Evolutionary conservation across 306 rosid genomes (phyloP).

Genomic region (Dryas alaskensis): DNA sequence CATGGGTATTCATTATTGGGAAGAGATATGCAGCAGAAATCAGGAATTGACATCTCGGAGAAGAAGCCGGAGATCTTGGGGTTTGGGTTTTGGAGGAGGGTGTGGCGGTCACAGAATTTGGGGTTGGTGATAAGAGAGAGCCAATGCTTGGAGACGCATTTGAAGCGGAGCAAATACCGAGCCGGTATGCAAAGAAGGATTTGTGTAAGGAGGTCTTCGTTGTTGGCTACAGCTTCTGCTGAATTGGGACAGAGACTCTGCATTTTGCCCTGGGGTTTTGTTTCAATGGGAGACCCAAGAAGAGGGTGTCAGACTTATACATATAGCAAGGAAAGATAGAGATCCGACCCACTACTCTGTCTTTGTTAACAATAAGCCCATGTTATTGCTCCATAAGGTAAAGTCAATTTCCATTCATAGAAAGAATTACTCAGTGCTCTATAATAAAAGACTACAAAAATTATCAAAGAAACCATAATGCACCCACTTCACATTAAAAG

Average conservation of each 20-base stretch:
- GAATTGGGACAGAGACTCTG: background rate
- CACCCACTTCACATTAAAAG: too few relatives aligned
- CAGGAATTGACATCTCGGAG: background rate
- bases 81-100: background rate
- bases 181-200: slow-evolving; percentile 31
- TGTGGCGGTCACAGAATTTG: slow-evolving; percentile 1
- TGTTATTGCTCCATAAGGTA: too few relatives aligned
- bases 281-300: background rate
- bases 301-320: background rate
- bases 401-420: too few relatives aligned
- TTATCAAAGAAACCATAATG: too few relatives aligned
- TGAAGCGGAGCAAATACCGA: slow-evolving; percentile 19
- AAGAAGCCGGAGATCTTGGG: background rate
- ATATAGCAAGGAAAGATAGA: too few relatives aligned
- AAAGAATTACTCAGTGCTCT: too few relatives aligned
- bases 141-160: slow-evolving; percentile 34
- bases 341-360: too few relatives aligned
- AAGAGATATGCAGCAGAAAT: background rate
- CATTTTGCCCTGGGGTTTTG: background rate
- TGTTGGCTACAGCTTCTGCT: background rate
- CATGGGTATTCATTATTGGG: background rate
- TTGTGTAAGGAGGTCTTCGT: slow-evolving; percentile 15
- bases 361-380: too few relatives aligned
- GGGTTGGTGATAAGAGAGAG: slow-evolving; percentile 26
- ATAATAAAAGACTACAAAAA: too few relatives aligned